phyloP scores from a whole-genome alignment of 2,329 filamentous ascomycete genomes.

The Pestalotiopsis sp. region DNA sequence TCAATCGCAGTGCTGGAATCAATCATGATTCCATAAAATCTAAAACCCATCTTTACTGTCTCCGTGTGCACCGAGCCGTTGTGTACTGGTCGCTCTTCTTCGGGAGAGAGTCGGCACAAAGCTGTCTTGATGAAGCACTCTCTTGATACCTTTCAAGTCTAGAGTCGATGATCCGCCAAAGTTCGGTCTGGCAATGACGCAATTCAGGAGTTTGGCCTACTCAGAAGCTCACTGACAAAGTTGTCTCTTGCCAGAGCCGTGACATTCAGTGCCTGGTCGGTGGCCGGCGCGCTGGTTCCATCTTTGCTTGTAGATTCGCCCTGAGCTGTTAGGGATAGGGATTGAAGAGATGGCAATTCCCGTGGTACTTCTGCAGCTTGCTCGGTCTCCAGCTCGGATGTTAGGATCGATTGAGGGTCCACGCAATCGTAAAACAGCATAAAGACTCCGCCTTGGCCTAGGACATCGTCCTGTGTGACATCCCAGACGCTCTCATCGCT shows the following conservation, averaged over 20 bases:
- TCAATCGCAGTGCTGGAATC: not conserved
- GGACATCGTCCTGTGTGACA: conserved; percentile 72
- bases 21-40: not conserved
- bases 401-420: conserved; percentile 52
- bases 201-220: conserved; percentile 1
- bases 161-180: not conserved
- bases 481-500: conserved; percentile 85
- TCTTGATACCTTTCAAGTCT: not conserved
- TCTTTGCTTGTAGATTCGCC: not conserved
- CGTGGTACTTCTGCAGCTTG: not conserved
- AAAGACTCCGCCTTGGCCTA: conserved; percentile 81
- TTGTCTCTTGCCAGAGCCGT: not conserved
- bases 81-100: no score
- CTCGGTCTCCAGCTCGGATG: not conserved
- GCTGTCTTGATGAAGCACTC: not conserved
- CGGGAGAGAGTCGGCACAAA: not conserved
- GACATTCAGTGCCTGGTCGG: not conserved
- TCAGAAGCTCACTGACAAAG: conserved; percentile 1
- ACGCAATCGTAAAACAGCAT: conserved; percentile 95
- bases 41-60: not conserved
- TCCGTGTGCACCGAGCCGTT: not conserved
- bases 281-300: not conserved
- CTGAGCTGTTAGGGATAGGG: not conserved
- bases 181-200: not conserved
- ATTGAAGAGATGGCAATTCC: not conserved